These are phyloP conservation scores for Nymphaea thermarum DNA, from an alignment of 164 flowering plant species.

Conservation along the genomic window DNA sequence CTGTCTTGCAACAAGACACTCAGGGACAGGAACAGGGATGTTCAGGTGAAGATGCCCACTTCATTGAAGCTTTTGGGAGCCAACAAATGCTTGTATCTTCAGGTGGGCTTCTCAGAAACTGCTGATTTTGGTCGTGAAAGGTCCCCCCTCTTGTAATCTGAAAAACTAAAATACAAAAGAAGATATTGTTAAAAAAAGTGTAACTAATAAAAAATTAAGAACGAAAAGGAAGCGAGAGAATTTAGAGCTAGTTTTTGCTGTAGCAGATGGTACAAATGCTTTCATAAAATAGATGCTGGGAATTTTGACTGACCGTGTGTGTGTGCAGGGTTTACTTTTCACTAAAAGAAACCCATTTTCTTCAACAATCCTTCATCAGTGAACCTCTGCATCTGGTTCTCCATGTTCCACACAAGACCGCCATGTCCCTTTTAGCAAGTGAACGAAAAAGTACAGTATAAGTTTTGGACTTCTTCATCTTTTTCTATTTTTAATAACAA, in stretches of 20 bases:
- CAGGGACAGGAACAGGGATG: background rate
- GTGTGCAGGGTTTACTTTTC: background rate
- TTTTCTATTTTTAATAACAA: no score
- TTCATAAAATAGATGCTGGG: background rate
- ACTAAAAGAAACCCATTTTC: conserved; percentile 7
- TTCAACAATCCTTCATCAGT: conserved; percentile 31
- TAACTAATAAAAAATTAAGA: no score
- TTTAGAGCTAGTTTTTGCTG: background rate
- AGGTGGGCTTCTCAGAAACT: background rate
- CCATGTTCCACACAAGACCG: conserved; percentile 32
- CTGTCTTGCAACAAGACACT: background rate
- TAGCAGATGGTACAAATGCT: background rate
- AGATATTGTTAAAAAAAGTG: background rate
- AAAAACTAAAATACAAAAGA: background rate
- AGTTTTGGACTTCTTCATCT: no score
- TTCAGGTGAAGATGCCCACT: background rate
- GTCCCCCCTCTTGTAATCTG: background rate
- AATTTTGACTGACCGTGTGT: background rate
- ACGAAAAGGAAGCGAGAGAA: background rate
- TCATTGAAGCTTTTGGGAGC: background rate
- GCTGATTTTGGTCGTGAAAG: background rate
- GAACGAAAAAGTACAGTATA: background rate
- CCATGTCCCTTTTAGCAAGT: conserved; percentile 27
- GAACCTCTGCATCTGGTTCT: conserved; percentile 39
- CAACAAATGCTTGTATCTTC: background rate